Evolutionary conservation across 352 stramenopile genomes (phyloP).

Genomic region (Pythium volutum): DNA sequence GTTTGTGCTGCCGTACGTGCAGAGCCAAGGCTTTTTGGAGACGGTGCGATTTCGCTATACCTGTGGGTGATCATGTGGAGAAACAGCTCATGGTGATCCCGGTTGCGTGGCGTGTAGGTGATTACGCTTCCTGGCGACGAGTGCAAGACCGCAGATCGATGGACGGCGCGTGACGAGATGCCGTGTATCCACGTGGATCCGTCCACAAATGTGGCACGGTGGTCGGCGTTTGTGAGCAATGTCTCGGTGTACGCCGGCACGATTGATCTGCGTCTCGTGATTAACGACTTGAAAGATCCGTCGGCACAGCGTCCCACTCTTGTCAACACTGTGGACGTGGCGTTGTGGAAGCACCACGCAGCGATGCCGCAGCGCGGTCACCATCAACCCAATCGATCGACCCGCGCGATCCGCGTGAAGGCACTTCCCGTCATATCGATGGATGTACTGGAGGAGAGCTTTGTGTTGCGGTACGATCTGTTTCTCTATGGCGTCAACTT

Average conservation of each 20-base stretch:
- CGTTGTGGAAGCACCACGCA: not conserved
- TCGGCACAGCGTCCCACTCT: conserved; percentile 14
- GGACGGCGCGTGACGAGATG: conserved; percentile 14
- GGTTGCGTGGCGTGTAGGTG: conserved; percentile 25
- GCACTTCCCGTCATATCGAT: conserved; percentile 9
- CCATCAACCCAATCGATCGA: conserved; percentile 1
- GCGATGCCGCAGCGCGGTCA: not conserved
- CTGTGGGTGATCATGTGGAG: too few relatives aligned
- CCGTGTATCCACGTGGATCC: conserved; percentile 77
- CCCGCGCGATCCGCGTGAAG: not conserved
- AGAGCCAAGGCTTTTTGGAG: conserved; percentile 70
- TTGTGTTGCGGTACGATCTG: conserved; percentile 64
- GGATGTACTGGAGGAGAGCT: conserved; percentile 41
- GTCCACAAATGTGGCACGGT: conserved; percentile 42
- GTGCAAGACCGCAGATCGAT: conserved; percentile 27
- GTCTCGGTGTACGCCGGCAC: conserved; percentile 65
- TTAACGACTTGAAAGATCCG: conserved; percentile 46
- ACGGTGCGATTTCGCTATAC: conserved; percentile 34
- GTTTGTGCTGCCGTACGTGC: conserved; percentile 66
- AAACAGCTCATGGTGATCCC: too few relatives aligned
- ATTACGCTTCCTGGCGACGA: conserved; percentile 52
- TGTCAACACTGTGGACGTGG: conserved; percentile 7
- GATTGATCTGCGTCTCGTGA: conserved; percentile 54
- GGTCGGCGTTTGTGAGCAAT: conserved; percentile 67
- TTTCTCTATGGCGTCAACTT: conserved; percentile 65